Percentiles rank a stretch among this genome's conserved stretches.
Conservation (phyloP, 2,329 filamentous ascomycete genomes). For the Fusarium goolgardi region DNA sequence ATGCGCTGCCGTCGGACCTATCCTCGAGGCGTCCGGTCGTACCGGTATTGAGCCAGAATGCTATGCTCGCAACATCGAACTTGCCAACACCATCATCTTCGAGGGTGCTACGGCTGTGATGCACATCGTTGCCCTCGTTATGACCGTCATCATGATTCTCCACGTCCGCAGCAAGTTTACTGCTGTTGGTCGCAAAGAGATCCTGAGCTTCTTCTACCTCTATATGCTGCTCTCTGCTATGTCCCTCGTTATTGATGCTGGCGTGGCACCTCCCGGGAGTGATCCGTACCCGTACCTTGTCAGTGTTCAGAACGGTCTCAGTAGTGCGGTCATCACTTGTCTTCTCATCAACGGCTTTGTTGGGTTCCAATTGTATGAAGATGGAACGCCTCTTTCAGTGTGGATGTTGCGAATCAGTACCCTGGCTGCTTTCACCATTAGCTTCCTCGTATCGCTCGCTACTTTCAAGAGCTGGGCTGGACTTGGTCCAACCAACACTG, state of each 20-base stretch:
- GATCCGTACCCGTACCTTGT: constrained; percentile 90
- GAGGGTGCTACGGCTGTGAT: constrained; percentile 90
- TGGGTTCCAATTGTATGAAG: constrained; percentile 97
- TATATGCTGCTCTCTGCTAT: constrained; percentile 91
- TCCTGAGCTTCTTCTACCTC: constrained; percentile 94
- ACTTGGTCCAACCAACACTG: constrained; percentile 83
- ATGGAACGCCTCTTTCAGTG: constrained; percentile 91
- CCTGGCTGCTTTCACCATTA: constrained; percentile 83
- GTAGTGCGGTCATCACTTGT: constrained; percentile 87
- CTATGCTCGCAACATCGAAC: constrained; percentile 93
- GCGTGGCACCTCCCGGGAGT: constrained; percentile 87
- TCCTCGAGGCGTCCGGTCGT: constrained; percentile 73
- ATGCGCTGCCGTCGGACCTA: constrained; percentile 85
- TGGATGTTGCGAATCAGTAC: constrained; percentile 90
- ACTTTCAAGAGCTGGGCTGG: constrained; percentile 95
- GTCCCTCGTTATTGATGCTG: constrained; percentile 91
- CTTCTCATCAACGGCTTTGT: constrained; percentile 98
- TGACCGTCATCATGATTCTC: constrained; percentile 97
- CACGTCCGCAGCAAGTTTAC: constrained; percentile 98
- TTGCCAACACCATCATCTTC: constrained; percentile 99
- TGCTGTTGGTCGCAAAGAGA: constrained; percentile 82
- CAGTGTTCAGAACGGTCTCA: constrained; percentile 84
- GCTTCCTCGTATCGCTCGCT: constrained; percentile 86
- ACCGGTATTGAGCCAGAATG: constrained; percentile 89
- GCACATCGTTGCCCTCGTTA: constrained; percentile 88